phyloP scores from a whole-genome alignment of 78 protist genomes.

The Dictyostelium purpureum region DNA sequence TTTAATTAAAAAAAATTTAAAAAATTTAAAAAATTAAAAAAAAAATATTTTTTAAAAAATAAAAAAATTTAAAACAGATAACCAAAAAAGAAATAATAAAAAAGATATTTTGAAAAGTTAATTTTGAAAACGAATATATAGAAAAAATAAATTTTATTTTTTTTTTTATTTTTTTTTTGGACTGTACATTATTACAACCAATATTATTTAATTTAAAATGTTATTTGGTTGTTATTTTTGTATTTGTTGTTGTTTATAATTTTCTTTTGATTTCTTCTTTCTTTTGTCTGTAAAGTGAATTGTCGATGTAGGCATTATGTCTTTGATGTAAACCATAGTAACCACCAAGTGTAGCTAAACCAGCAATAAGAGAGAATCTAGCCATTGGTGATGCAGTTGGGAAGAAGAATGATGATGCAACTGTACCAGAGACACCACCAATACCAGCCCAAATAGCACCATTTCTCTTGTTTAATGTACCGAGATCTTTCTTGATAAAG shows the following conservation, averaged over 20 bases:
- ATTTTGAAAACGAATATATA: too few species aligned
- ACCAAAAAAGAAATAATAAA: background rate
- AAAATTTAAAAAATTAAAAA: background rate
- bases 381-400: slow-evolving; percentile 1
- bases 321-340: slow-evolving; percentile 49
- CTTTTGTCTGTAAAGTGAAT: background rate
- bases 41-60: background rate
- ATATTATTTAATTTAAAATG: too few species aligned
- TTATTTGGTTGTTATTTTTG: too few species aligned
- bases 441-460: slow-evolving; percentile 64
- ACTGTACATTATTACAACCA: too few species aligned
- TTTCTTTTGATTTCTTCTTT: background rate
- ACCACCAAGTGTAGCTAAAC: slow-evolving; percentile 51
- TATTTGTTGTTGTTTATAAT: background rate
- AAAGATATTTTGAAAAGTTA: too few species aligned
- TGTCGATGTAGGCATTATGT: background rate
- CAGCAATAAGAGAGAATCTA: slow-evolving; percentile 9
- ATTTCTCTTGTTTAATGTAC: background rate
- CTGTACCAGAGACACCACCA: slow-evolving; percentile 55
- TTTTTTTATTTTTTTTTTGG: too few species aligned
- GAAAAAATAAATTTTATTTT: too few species aligned
- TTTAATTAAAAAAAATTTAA: background rate
- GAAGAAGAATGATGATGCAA: slow-evolving; percentile 25
- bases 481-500: background rate
- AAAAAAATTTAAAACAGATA: background rate